Base-by-base conservation (phyloP, 2,329 filamentous ascomycete species). In the Epichloe sp. region DNA sequence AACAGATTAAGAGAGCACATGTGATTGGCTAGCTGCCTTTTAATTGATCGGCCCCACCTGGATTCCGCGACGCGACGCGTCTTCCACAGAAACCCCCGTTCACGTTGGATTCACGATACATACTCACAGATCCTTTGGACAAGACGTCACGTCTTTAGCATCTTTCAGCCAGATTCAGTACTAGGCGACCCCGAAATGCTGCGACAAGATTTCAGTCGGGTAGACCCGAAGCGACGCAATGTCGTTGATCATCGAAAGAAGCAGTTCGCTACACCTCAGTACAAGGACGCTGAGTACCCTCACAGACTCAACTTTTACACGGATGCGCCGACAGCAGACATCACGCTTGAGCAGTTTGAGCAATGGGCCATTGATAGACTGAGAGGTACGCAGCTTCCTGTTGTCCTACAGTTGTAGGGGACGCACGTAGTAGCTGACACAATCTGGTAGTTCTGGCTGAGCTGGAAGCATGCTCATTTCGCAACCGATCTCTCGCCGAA, bases 331-430 rank as follows among this genome's bases (percentile, higher is more conserved):
- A 96, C 89, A 0, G 86, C 86, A 46, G 93, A 98, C 63, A 93
- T 98, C 59, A 95, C 88, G 0, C 81, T 98, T 42, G 93, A 98
- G 64, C 84, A 98, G 65, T 98, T 98, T 62, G 93, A 98, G 66
- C 89, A 95, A 77, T 98, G 93, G 93, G 93, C 90, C 11, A 97
- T 98, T 62, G 87, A 95, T 62, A 78, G 93, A 52, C 68, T 98
- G 57, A 84, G 88, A 70, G 79, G 88, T 88, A 72, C 51, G 71
- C 49, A 8, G 4, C 10, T 4, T 17, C 17, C 45, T 14, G 21
- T 3, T 21, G 15, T 11, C 3, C 10, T 21, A 6, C 31, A 31
- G 31, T 11, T 11, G 31, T 11, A 31, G 15, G 17, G 14, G 34
- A 12, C 15, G 44, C 14, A 21, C 5, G 11, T 14, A 15, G 19